phyloP scores from a whole-genome alignment of 148 eudicot species.

The Suaeda aralocaspica region DNA sequence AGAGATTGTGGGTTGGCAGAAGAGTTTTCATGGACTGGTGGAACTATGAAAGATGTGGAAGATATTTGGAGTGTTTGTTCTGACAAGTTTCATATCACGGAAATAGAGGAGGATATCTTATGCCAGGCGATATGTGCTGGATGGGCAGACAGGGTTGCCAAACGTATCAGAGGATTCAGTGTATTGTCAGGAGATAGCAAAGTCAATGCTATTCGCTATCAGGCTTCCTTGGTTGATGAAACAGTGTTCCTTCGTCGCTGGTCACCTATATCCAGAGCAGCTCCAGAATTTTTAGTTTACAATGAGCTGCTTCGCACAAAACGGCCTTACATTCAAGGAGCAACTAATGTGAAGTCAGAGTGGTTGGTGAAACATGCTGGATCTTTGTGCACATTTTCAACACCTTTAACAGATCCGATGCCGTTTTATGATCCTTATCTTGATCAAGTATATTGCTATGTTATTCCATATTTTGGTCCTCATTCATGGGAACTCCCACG shows the following conservation, averaged over 20 bases:
- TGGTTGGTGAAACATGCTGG: constrained; percentile 78
- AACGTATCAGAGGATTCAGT: constrained; percentile 38
- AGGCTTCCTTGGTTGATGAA: constrained; percentile 55
- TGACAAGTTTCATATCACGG: constrained; percentile 43
- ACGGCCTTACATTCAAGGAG: constrained; percentile 70
- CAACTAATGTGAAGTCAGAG: constrained; percentile 59
- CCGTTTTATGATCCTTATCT: constrained; percentile 52
- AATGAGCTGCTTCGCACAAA: constrained; percentile 55
- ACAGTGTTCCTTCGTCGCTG: constrained; percentile 64
- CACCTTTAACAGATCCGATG: constrained; percentile 52
- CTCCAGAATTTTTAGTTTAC: constrained; percentile 80
- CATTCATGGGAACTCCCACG: constrained; percentile 63
- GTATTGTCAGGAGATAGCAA: constrained; percentile 39
- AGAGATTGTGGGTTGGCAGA: constrained; percentile 29
- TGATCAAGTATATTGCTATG: constrained; percentile 62
- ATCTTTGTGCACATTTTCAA: constrained; percentile 53
- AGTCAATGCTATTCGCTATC: constrained; percentile 57
- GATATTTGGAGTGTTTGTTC: constrained; percentile 48
- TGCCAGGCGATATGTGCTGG: constrained; percentile 92
- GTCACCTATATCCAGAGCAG: constrained; percentile 56
- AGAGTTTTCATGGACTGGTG: constrained; percentile 57
- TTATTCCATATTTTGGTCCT: constrained; percentile 60
- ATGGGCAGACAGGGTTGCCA: constrained; percentile 94
- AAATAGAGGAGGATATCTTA: constrained; percentile 62
- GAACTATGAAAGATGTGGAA: constrained; percentile 60